phyloP scores from a whole-genome alignment of 1,284 basidiomycete genomes.

The Ganoderma lucidum region DNA sequence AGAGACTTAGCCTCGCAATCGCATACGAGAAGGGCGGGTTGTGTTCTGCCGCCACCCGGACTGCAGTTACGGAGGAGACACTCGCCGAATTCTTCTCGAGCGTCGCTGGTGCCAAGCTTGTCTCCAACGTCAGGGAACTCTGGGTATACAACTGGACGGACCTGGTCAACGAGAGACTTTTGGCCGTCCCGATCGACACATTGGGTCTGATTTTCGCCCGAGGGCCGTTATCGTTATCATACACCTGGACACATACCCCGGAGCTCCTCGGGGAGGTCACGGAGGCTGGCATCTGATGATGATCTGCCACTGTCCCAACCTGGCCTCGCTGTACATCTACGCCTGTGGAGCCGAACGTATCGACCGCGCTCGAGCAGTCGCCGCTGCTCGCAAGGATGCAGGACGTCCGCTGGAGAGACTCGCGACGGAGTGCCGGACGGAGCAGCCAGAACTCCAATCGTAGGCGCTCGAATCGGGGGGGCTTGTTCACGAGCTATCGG shows the following conservation, averaged over 20 bases:
- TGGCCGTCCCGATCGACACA: background rate
- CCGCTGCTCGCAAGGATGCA: background rate
- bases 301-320: background rate
- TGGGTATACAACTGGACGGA: conserved; percentile 6
- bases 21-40: background rate
- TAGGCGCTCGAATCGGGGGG: background rate
- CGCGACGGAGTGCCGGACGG: background rate
- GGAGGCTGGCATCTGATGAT: background rate
- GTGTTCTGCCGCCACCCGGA: background rate
- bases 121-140: background rate
- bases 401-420: background rate
- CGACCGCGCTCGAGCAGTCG: background rate
- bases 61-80: background rate
- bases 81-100: background rate
- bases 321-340: conserved; percentile 1
- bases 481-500: background rate
- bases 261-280: background rate
- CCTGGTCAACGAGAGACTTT: background rate
- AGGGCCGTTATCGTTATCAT: background rate
- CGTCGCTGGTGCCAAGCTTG: background rate
- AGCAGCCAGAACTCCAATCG: background rate
- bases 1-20: background rate
- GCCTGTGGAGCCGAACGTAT: background rate
- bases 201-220: background rate
- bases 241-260: background rate